A percentile compares a stretch with the other conserved stretches of the same genome.
These are phyloP conservation scores for Actinomortierella ambigua DNA, from an alignment of 371 early-diverging fungal species.

Conservation along the genomic window DNA sequence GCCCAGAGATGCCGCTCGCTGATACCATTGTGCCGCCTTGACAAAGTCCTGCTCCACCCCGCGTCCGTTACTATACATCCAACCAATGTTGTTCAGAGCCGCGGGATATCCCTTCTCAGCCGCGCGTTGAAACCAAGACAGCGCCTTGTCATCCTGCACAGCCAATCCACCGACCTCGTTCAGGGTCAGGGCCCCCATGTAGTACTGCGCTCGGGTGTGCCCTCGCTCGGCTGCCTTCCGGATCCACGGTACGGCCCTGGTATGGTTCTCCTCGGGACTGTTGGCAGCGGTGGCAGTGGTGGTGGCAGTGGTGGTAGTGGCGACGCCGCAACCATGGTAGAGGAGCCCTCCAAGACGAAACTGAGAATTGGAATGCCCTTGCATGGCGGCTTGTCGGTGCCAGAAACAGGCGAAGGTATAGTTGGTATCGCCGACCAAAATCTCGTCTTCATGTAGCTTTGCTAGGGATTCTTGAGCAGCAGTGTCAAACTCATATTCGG, in stretches of 20 bases:
- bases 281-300: too few species aligned
- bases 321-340: too few species aligned
- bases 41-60: conserved; percentile 71
- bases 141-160: conserved; percentile 69
- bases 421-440: too few species aligned
- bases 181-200: conserved; percentile 75
- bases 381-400: too few species aligned
- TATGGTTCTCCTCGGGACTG: conserved; percentile 61
- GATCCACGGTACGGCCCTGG: conserved; percentile 78
- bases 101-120: conserved; percentile 64
- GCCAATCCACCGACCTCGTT: conserved; percentile 59
- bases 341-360: too few species aligned
- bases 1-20: conserved; percentile 65
- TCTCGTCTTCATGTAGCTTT: too few species aligned
- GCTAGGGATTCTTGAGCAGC: too few species aligned
- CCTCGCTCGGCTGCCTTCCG: conserved; percentile 71
- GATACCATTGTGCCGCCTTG: conserved; percentile 71
- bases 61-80: conserved; percentile 83
- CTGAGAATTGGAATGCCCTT: too few species aligned
- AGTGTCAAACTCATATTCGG: too few species aligned
- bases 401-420: too few species aligned
- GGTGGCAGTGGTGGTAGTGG: too few species aligned
- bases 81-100: conserved; percentile 66
- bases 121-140: conserved; percentile 76
- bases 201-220: conserved; percentile 80